A percentile compares a stretch with the other conserved stretches of the same genome.
Conservation (phyloP, 768 basidiomycete genomes). For the Symmetrospora coprosmae region DNA sequence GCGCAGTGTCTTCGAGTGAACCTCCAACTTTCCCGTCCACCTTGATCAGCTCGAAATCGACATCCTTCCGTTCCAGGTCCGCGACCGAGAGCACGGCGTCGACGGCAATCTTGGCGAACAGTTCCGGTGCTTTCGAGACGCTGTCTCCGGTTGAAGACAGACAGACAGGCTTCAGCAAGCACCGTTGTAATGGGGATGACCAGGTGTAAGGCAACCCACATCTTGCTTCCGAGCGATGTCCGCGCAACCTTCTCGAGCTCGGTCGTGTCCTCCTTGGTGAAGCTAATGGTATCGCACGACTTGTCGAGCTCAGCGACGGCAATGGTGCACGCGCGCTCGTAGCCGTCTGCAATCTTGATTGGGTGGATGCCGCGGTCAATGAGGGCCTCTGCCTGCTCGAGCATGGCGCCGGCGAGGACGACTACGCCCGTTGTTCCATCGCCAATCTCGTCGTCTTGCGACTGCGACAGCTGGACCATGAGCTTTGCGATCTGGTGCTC, state of each 20-base stretch:
- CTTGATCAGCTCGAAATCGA: conserved; percentile 95
- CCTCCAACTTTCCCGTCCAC: conserved; percentile 98
- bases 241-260: conserved; percentile 88
- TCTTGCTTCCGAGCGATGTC: conserved; percentile 95
- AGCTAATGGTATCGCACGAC: conserved; percentile 79
- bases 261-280: conserved; percentile 57
- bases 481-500: conserved; percentile 98
- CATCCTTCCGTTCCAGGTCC: conserved; percentile 84
- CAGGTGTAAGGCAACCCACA: conserved; percentile 43
- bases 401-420: conserved; percentile 94
- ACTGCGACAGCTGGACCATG: conserved; percentile 87
- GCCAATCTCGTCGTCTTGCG: conserved; percentile 98
- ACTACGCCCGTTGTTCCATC: conserved; percentile 93
- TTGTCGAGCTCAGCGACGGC: conserved; percentile 79
- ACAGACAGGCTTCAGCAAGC: too few species aligned
- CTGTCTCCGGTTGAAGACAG: too few species aligned
- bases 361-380: conserved; percentile 99
- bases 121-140: conserved; percentile 86
- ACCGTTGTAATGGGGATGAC: too few species aligned
- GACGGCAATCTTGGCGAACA: conserved; percentile 95
- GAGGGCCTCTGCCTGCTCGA: conserved; percentile 87
- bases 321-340: conserved; percentile 80
- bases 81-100: conserved; percentile 92
- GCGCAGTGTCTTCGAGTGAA: conserved; percentile 78
- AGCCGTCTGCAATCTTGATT: conserved; percentile 96